Evolutionary conservation across 2,329 filamentous ascomycete species (phyloP).

Genomic region (Fusarium torreyae): DNA sequence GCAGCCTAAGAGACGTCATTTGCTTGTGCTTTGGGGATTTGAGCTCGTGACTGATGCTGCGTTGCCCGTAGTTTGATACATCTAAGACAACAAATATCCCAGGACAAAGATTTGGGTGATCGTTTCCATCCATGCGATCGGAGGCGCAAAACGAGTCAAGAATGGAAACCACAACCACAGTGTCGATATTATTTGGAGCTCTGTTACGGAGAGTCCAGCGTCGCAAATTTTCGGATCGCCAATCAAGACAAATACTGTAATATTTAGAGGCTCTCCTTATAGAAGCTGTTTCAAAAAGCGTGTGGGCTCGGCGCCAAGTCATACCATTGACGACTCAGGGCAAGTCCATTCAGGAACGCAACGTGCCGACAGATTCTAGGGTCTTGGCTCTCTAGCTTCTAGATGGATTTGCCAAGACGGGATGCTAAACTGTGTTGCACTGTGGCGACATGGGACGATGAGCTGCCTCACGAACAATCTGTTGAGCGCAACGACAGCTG

Average conservation of each 20-base stretch:
- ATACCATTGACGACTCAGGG: constrained; percentile 31
- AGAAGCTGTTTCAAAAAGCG: constrained; percentile 20
- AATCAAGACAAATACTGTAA: constrained; percentile 9
- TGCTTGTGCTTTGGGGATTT: constrained; percentile 1
- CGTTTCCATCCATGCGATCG: not conserved
- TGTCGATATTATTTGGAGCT: constrained; percentile 3
- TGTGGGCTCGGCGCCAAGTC: constrained; percentile 37
- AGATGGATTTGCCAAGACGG: constrained; percentile 36
- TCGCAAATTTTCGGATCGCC: constrained; percentile 10
- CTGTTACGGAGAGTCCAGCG: not conserved
- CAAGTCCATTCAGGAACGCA: constrained; percentile 15
- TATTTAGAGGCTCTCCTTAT: not conserved
- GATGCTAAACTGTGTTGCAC: constrained; percentile 23
- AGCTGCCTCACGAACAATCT: constrained; percentile 16
- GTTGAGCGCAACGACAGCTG: constrained; percentile 30
- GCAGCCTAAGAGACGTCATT: constrained; percentile 18
- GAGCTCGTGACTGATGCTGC: too few species aligned
- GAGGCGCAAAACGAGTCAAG: not conserved
- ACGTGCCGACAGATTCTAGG: constrained; percentile 24
- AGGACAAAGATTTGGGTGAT: not conserved
- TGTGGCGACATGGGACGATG: constrained; percentile 30
- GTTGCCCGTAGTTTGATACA: not conserved
- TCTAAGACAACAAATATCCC: constrained; percentile 14
- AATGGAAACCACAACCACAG: not conserved
- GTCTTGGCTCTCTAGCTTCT: constrained; percentile 38